Evolutionary conservation across 768 basidiomycete genomes (phyloP), one percentile per base, ranked within the genome.

Genomic region (Hemileccinum impolitum): DNA sequence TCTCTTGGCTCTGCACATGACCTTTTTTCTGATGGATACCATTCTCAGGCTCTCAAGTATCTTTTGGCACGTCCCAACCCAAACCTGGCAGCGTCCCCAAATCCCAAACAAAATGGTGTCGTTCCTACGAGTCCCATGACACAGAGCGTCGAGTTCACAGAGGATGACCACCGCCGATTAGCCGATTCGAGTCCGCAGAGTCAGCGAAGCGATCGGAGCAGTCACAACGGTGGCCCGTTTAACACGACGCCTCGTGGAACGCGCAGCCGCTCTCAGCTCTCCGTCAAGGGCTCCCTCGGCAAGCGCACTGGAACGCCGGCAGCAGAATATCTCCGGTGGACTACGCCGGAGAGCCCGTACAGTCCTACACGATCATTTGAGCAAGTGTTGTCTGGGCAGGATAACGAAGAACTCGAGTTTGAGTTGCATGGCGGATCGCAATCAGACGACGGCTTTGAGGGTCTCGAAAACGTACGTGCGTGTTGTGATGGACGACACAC

Each of bases 291-390:
- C 11, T 88, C 90, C 3, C 73, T 90, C 34, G 79, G 87, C 56
- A 95, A 95, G 66, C 85, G 93, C 7, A 79, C 84, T 3, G 94
- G 92, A 11, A 97, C 94, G 9, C 89, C 93, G 2, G 95, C 95
- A 0, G 81, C 86, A 10, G 94, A 97, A 62, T 97, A 93, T 59
- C 75, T 95, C 35, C 82, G 88, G 21, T 87, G 88, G 82, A 80
- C 80, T 18, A 77, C 77, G 3, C 82, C 83, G 3, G 90, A 90
- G 47, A 82, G 81, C 50, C 87, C 87, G 0, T 83, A 85, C 57
- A 91, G 87, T 53, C 90, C 89, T 4, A 75, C 80, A 8, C 79
- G 75, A 57, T 87, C 85, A 4, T 84, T 84, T 53, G 80, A 82
- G 8, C 78, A 82, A 47, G 76, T 81, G 59, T 54, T 23, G 39